Percentiles rank a stretch among this genome's conserved stretches.
Conservation (phyloP, 2,329 filamentous ascomycete genomes). For the Diplodia corticola region DNA sequence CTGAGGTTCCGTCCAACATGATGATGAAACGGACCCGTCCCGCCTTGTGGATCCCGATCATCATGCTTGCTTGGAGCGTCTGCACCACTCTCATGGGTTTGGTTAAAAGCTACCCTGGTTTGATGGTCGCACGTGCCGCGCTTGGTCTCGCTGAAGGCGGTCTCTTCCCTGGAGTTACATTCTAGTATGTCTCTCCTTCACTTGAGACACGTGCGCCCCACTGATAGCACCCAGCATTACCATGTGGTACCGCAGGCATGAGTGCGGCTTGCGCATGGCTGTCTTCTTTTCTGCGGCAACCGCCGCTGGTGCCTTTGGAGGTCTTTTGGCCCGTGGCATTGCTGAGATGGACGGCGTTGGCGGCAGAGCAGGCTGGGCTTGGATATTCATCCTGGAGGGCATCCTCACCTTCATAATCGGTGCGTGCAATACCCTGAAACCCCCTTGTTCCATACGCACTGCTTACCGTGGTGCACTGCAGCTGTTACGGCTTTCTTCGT, state of each 20-base stretch:
- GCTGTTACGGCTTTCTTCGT: conserved; percentile 42
- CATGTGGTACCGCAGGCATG: conserved; percentile 64
- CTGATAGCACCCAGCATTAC: conserved; percentile 51
- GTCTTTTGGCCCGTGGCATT: conserved; percentile 59
- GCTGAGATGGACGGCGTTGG: conserved; percentile 61
- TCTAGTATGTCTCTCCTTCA: not conserved
- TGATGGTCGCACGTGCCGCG: conserved; percentile 49
- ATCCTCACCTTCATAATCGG: conserved; percentile 31
- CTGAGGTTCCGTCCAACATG: conserved; percentile 60
- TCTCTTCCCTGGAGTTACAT: conserved; percentile 10
- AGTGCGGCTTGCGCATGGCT: conserved; percentile 58
- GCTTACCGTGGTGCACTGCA: not conserved
- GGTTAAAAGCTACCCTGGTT: conserved; percentile 47
- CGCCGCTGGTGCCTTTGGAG: conserved; percentile 61
- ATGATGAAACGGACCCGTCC: conserved; percentile 61
- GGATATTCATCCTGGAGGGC: conserved; percentile 41
- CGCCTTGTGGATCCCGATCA: conserved; percentile 40
- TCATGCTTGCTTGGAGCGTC: conserved; percentile 54
- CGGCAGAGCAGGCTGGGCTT: conserved; percentile 37
- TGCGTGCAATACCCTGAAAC: conserved; percentile 25
- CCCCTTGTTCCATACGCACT: no score
- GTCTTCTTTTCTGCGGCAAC: conserved; percentile 61
- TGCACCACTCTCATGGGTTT: conserved; percentile 54
- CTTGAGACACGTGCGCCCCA: not conserved
- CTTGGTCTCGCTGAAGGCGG: conserved; percentile 43